Base-by-base conservation (phyloP, 129 eudicot genomes). In the Tanacetum coccineum region DNA sequence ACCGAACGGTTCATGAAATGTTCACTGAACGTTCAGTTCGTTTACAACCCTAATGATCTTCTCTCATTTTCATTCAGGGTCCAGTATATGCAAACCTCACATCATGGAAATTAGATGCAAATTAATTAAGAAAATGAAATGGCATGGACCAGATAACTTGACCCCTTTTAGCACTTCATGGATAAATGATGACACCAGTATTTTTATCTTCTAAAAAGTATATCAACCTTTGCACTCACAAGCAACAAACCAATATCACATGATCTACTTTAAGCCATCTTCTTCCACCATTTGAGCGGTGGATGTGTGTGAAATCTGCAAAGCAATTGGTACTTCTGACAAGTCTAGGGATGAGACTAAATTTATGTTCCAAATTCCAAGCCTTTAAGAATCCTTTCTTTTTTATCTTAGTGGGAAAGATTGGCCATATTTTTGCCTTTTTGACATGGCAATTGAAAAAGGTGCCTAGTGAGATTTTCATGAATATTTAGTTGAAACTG, bases 261-360 rank as follows among this genome's bases (percentile, higher is more conserved):
- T 76, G 70, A 61, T 51, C 74, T 63, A 76, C 80, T 68, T 75
- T 42, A 72, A 49, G 42, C 62, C 63, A 59, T 59, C 8, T 67
- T 59, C 4, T 67, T 48, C 74, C 68, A 76, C 74, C 62, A 68
- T 39, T 57, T 73, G 30, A 59, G 74, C 59, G 79, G 20, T 73
- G n/a, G n/a, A n/a, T n/a, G n/a, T n/a, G n/a, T n/a, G n/a, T n/a
- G 62, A 65, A 73, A 73, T 64, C 70, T 73, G 66, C 69, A 74
- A 74, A 74, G 59, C 55, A 75, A 67, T 54, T 60, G 64, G 65
- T 18, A 65, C 0, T 57, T 74, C 74, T 75, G 74, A 75, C 57
- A 52, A 61, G 36, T 17, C 70, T 76, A 75, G 20, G 45, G 53
- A 55, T 54, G 5, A 55, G 64, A 70, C 74, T 42, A 3, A 30